Evolutionary conservation across 1,284 basidiomycete genomes (phyloP).

Genomic region (Inonotus hispidus): DNA sequence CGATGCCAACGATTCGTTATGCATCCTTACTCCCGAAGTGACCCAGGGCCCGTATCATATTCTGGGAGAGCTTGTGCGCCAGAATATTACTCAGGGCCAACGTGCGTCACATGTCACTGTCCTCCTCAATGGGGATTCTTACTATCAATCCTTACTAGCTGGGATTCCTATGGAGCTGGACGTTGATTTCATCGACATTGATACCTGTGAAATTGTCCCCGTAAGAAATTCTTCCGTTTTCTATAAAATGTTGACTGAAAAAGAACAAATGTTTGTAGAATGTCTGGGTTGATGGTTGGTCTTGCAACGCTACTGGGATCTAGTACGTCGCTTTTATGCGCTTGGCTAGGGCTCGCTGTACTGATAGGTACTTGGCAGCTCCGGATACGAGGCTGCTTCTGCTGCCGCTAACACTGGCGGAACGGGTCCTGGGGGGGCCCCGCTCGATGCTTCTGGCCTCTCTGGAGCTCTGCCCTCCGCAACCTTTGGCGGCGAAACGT

Average conservation of each 20-base stretch:
- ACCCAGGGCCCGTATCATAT: slow-evolving; percentile 17
- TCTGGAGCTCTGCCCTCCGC: background rate
- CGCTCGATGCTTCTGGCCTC: background rate
- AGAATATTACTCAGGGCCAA: slow-evolving; percentile 11
- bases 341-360: background rate
- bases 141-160: background rate
- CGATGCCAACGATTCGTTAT: slow-evolving; percentile 1
- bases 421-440: background rate
- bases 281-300: slow-evolving; percentile 13
- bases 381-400: slow-evolving; percentile 4
- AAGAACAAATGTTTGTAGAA: background rate
- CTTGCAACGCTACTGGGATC: slow-evolving; percentile 7
- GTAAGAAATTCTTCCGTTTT: background rate
- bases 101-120: background rate
- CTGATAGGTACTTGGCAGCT: background rate
- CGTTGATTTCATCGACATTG: slow-evolving; percentile 13
- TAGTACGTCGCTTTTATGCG: background rate
- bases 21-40: slow-evolving; percentile 12
- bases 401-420: background rate
- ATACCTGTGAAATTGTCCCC: slow-evolving; percentile 4
- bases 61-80: slow-evolving; percentile 9
- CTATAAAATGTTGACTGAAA: background rate
- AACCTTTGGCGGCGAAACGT: background rate
- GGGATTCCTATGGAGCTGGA: slow-evolving; percentile 11
- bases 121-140: background rate